Base-by-base conservation (phyloP, 192 early-diverging fungal species). In the Jimgerdemannia flammicorona region DNA sequence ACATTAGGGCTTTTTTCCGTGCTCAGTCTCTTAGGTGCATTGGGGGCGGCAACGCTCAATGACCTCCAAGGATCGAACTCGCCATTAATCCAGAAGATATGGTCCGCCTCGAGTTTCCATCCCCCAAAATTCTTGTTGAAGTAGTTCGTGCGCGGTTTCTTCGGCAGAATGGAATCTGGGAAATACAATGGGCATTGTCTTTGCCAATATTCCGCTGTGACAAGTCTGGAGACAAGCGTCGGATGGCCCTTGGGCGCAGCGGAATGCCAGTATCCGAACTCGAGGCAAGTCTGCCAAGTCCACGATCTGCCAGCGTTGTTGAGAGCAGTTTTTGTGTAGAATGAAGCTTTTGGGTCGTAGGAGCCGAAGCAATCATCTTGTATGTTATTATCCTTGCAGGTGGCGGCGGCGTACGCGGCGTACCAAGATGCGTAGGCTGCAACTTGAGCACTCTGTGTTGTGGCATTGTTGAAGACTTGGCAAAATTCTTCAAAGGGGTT, bases 191-290 rank as follows among this genome's bases (percentile, higher is more conserved):
- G 66, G 40, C 10, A 49, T 8, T 67, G 54, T 10, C n/a, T 18
- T 19, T 69, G 20, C 65, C 67, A 72, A 73, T 79, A 78, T 10
- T 74, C 66, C 19, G 39, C 3, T 44, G 63, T 40, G 70, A 80
- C 77, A 17, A 84, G 79, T 43, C 80, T 75, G 70, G 86, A 78
- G 29, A 84, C 79, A 49, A 80, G 71, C 18, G 87, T 83, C 20
- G 74, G 71, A 10, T 64, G 41, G 8, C 17, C 63, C 29, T 65
- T 83, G 0, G 84, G 82, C 8, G 84, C 83, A 10, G 78, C 78
- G 18, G 78, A 78, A 78, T 91, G 92, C 75, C 88, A 89, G 75
- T 90, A 94, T 3, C 89, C 92, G 63, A 91, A 88, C 76, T 94
- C 88, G 69, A 85, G 90, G 72, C 92, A 94, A 11, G 84, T 87